phyloP scores from a whole-genome alignment of 192 early-diverging fungal species.

The Spinellus fusiger region DNA sequence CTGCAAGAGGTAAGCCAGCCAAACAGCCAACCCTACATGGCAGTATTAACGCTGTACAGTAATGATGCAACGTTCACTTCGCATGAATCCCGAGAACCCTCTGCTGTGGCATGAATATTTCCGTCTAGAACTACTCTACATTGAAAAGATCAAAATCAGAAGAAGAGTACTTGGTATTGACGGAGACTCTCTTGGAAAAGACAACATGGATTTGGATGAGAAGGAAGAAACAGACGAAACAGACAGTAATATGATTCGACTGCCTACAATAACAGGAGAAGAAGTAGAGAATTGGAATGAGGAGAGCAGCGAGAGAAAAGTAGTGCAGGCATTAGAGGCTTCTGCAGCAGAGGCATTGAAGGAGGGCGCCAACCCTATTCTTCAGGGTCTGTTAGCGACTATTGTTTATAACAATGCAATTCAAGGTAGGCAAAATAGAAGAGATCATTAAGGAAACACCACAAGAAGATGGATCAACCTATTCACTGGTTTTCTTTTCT shows the following conservation, averaged over 20 bases:
- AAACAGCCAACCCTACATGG: background rate
- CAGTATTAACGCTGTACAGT: conserved; percentile 27
- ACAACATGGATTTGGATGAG: conserved; percentile 25
- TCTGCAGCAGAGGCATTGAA: conserved; percentile 42
- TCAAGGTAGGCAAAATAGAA: conserved; percentile 32
- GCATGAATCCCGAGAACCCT: conserved; percentile 67
- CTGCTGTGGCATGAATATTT: conserved; percentile 93
- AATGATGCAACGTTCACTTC: conserved; percentile 79
- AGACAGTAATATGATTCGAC: conserved; percentile 45
- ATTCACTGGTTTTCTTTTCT: background rate
- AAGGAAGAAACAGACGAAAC: conserved; percentile 31
- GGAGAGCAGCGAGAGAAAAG: conserved; percentile 30
- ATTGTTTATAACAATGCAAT: conserved; percentile 81
- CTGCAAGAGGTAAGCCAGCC: conserved; percentile 55
- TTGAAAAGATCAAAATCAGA: conserved; percentile 80
- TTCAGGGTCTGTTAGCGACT: conserved; percentile 68
- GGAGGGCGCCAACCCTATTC: conserved; percentile 56
- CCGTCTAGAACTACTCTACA: conserved; percentile 82
- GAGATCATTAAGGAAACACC: background rate
- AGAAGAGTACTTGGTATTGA: conserved; percentile 72
- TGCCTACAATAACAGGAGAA: conserved; percentile 51
- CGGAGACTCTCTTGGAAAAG: conserved; percentile 27
- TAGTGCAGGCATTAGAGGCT: conserved; percentile 36
- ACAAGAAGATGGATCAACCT: background rate
- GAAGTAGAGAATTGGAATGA: conserved; percentile 39